Percentiles rank a stretch among this genome's conserved stretches.
These are phyloP conservation scores for Protostelium mycophagum DNA, from an alignment of 78 protist genomes.

Conservation along the genomic window DNA sequence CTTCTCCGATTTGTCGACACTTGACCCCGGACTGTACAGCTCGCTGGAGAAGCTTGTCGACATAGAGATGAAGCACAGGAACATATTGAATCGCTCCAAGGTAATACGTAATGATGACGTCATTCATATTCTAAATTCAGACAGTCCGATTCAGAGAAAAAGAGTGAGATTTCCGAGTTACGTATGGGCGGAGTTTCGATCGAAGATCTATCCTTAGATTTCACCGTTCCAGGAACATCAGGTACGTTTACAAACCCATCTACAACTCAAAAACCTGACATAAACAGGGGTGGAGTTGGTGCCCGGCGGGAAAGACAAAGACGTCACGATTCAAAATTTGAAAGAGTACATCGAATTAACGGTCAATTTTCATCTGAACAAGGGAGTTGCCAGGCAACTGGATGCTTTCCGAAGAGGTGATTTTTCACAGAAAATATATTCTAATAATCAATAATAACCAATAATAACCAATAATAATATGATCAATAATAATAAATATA, in stretches of 20 bases:
- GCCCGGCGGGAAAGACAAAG: constrained; percentile 26
- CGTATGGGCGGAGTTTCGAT: constrained; percentile 38
- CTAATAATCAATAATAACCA: no score
- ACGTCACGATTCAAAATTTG: constrained; percentile 39
- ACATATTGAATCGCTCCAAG: background rate
- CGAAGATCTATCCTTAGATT: constrained; percentile 59
- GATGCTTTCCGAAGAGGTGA: constrained; percentile 57
- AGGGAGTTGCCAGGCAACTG: constrained; percentile 52
- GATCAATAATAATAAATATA: background rate
- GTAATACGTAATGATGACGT: no score
- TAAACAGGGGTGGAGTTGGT: background rate
- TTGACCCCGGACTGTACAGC: constrained; percentile 29
- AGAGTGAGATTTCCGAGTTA: constrained; percentile 27
- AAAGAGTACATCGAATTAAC: constrained; percentile 58
- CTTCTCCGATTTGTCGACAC: constrained; percentile 24
- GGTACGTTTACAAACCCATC: constrained; percentile 28
- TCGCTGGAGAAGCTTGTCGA: constrained; percentile 26
- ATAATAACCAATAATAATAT: no score
- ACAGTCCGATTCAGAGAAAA: background rate
- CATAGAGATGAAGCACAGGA: constrained; percentile 16
- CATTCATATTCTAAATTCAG: background rate
- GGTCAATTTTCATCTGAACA: constrained; percentile 9
- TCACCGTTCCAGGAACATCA: constrained; percentile 47
- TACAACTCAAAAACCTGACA: background rate
- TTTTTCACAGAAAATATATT: no score